A percentile compares a stretch with the other conserved stretches of the same genome.
phyloP scores from a whole-genome alignment of 352 stramenopile species.

The Globisporangium recalcitrans region DNA sequence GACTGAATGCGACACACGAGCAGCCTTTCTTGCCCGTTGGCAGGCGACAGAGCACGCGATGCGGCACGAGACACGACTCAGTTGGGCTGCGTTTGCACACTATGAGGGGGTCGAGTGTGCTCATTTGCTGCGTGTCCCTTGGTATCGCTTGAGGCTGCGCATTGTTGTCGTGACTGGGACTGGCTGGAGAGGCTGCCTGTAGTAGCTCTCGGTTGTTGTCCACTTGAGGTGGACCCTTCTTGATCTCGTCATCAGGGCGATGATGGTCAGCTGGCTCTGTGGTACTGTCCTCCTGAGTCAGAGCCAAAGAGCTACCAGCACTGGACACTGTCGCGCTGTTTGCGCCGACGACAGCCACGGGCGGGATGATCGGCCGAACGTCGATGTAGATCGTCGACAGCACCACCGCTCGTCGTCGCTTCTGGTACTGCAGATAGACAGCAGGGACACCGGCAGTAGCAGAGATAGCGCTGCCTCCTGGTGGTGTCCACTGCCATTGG shows the following conservation, averaged over 20 bases:
- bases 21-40: slow-evolving; percentile 52
- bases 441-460: slow-evolving; percentile 19
- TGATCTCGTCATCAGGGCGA: background rate
- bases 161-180: background rate
- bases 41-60: slow-evolving; percentile 48
- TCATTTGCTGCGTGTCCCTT: slow-evolving; percentile 2
- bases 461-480: slow-evolving; percentile 14
- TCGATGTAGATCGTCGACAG: slow-evolving; percentile 9
- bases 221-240: background rate
- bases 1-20: slow-evolving; percentile 54
- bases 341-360: background rate
- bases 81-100: slow-evolving; percentile 28
- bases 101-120: slow-evolving; percentile 16
- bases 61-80: slow-evolving; percentile 52
- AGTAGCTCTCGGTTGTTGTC: background rate
- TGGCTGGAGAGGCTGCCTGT: background rate
- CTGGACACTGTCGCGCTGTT: background rate
- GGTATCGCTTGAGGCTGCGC: background rate
- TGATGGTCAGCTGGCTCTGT: background rate
- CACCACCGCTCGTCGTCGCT: slow-evolving; percentile 21
- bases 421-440: slow-evolving; percentile 66
- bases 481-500: slow-evolving; percentile 37
- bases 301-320: background rate
- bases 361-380: slow-evolving; percentile 12
- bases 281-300: background rate